phyloP scores from a whole-genome alignment of 495 filamentous ascomycete species.

The Aspergillus kassunensis region DNA sequence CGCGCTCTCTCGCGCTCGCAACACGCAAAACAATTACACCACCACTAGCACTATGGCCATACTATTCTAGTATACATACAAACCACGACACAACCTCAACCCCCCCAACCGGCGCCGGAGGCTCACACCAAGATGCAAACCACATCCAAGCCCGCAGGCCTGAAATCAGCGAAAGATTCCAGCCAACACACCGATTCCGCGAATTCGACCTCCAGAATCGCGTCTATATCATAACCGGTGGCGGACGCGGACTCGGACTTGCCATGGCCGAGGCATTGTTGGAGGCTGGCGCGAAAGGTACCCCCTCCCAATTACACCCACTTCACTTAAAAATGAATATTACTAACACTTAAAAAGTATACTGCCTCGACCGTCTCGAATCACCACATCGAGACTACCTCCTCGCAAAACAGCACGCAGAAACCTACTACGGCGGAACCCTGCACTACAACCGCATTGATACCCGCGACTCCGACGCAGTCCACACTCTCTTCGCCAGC shows the following conservation, averaged over 20 bases:
- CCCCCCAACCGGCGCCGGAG: not conserved
- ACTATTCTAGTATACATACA: conserved; percentile 4
- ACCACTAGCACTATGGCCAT: conserved; percentile 11
- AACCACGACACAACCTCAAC: conserved; percentile 10
- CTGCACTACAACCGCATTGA: conserved; percentile 63
- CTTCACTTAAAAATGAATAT: not conserved
- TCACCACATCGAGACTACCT: conserved; percentile 49
- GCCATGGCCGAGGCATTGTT: conserved; percentile 65
- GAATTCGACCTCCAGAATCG: conserved; percentile 55
- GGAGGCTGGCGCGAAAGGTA: conserved; percentile 65
- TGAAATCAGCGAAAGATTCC: conserved; percentile 13
- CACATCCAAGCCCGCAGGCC: conserved; percentile 37
- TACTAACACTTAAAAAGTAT: conserved; percentile 39
- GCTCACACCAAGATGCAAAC: conserved; percentile 22
- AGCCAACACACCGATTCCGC: conserved; percentile 31
- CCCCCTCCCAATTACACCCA: not conserved
- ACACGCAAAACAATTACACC: too few relatives aligned
- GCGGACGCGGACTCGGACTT: conserved; percentile 60
- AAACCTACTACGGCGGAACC: conserved; percentile 46
- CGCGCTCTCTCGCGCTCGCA: conserved; percentile 12
- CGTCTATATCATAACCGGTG: conserved; percentile 61
- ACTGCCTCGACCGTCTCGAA: conserved; percentile 57
- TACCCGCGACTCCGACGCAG: conserved; percentile 53
- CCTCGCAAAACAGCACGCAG: conserved; percentile 45
- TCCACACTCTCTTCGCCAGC: conserved; percentile 48